phyloP scores from a whole-genome alignment of 1,139 yeast species.

The Magnusiomyces tetraspermus region DNA sequence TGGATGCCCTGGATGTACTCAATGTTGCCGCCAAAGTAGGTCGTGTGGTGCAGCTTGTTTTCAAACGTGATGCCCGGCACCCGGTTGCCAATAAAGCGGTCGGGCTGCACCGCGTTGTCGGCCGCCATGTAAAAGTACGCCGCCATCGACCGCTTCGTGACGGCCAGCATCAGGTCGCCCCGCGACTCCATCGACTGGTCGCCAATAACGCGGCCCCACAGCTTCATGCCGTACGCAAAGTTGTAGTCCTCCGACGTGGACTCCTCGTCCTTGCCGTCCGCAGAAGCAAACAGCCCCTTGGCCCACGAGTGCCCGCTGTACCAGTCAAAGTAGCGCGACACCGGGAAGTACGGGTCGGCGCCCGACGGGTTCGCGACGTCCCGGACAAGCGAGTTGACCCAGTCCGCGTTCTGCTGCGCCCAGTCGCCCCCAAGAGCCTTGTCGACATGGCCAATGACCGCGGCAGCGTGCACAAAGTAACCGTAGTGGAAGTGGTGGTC shows the following conservation, averaged over 20 bases:
- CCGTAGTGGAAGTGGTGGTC: constrained; percentile 76
- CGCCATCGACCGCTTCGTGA: constrained; percentile 54
- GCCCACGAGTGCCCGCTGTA: constrained; percentile 84
- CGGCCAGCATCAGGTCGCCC: constrained; percentile 64
- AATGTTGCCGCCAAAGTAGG: constrained; percentile 66
- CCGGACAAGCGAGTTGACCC: constrained; percentile 58
- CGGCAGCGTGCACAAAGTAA: constrained; percentile 64
- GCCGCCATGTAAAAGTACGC: constrained; percentile 49
- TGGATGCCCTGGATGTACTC: constrained; percentile 95
- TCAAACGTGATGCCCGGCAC: constrained; percentile 72
- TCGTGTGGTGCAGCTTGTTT: constrained; percentile 85
- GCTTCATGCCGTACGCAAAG: constrained; percentile 70
- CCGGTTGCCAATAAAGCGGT: constrained; percentile 47
- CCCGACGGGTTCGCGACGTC: constrained; percentile 69
- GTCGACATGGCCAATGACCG: constrained; percentile 57
- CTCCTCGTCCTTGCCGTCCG: constrained; percentile 75
- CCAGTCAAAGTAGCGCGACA: constrained; percentile 71
- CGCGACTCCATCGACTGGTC: constrained; percentile 67
- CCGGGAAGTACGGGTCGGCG: constrained; percentile 60
- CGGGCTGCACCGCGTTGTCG: constrained; percentile 54
- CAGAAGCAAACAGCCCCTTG: constrained; percentile 56
- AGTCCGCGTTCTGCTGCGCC: constrained; percentile 49
- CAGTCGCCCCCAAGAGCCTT: constrained; percentile 50
- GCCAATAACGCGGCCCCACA: constrained; percentile 70
- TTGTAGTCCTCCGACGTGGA: constrained; percentile 75